Percentiles rank a stretch among this genome's conserved stretches.
phyloP scores from a whole-genome alignment of 495 filamentous ascomycete species.

The Xylaria flabelliformis region DNA sequence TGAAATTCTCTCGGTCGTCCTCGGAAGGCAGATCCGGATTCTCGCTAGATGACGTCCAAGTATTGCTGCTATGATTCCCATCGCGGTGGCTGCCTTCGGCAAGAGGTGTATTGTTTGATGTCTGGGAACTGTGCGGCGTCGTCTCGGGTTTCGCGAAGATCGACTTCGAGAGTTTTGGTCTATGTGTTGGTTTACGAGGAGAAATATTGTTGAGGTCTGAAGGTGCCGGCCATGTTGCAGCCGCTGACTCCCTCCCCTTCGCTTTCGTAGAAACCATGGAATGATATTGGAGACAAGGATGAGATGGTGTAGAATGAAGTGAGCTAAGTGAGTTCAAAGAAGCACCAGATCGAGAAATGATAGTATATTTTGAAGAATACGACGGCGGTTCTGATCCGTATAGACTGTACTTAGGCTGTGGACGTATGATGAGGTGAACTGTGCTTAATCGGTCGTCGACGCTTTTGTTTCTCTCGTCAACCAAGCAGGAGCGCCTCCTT shows the following conservation, averaged over 20 bases:
- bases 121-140: constrained; percentile 16
- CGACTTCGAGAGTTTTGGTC: constrained; percentile 31
- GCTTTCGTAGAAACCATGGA: constrained; percentile 26
- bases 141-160: constrained; percentile 33
- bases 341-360: not conserved
- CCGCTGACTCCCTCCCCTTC: constrained; percentile 23
- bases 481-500: constrained; percentile 17
- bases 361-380: constrained; percentile 13
- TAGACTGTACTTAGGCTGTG: not conserved
- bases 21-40: constrained; percentile 38
- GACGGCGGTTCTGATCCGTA: not conserved
- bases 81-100: not conserved
- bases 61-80: constrained; percentile 45
- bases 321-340: not conserved
- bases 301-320: constrained; percentile 30
- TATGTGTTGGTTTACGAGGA: constrained; percentile 28
- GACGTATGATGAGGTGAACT: not conserved
- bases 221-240: constrained; percentile 22
- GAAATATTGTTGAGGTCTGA: not conserved
- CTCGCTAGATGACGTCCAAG: constrained; percentile 54
- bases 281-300: constrained; percentile 17
- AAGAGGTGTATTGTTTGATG: constrained; percentile 22
- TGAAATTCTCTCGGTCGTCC: constrained; percentile 50
- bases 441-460: not conserved
- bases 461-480: not conserved